These are phyloP conservation scores for Camellia japonica DNA, from an alignment of 148 eudicot species.

Conservation along the genomic window DNA sequence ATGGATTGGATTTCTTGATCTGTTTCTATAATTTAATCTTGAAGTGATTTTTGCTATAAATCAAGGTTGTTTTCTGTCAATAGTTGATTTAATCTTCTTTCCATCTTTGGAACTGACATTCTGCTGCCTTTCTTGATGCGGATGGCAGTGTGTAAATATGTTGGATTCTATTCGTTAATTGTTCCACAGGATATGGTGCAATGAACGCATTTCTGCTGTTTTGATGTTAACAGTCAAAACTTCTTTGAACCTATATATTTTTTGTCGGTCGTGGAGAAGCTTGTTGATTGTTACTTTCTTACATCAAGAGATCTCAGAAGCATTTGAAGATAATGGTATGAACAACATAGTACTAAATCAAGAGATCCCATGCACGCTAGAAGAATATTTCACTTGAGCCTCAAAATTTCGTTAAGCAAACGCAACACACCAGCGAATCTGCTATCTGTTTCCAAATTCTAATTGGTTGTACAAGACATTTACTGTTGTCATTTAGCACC, in stretches of 20 bases:
- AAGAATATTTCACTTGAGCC: background rate
- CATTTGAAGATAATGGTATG: constrained; percentile 72
- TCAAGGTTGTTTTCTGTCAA: background rate
- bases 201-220: background rate
- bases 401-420: background rate
- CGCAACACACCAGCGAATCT: background rate
- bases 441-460: background rate
- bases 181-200: background rate
- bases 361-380: background rate
- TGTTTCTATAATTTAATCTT: background rate
- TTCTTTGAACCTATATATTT: background rate
- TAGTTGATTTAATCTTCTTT: background rate
- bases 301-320: constrained; percentile 70
- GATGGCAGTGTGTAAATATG: background rate
- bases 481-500: background rate
- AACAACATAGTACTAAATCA: background rate
- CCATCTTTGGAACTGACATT: background rate
- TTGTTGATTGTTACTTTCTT: constrained; percentile 89
- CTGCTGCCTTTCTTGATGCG: background rate
- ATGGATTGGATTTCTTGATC: background rate
- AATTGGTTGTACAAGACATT: background rate
- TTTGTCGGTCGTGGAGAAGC: constrained; percentile 85
- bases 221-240: background rate
- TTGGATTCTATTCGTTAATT: constrained; percentile 10
- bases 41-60: background rate